Evolutionary conservation across 2,329 filamentous ascomycete genomes (phyloP).

Genomic region (Trichoderma pleuroti): DNA sequence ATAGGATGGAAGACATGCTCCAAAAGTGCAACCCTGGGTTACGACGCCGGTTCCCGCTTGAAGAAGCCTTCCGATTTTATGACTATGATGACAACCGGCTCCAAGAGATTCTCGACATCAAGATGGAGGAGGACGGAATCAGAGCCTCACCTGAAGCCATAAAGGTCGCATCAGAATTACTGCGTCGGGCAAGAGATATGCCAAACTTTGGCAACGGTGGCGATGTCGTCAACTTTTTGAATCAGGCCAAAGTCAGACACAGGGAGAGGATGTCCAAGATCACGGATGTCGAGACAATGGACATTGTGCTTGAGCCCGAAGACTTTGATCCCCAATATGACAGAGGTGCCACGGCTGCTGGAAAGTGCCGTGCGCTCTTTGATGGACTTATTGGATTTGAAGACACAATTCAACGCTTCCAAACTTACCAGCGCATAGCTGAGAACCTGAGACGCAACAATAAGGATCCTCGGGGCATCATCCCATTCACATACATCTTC

Average conservation of each 20-base stretch:
- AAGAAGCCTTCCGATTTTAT: neutral
- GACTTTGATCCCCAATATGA: neutral
- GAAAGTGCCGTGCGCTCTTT: neutral
- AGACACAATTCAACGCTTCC: neutral
- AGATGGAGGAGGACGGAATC: neutral
- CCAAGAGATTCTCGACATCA: neutral
- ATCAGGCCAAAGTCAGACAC: neutral
- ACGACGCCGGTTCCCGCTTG: neutral
- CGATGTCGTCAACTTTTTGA: neutral
- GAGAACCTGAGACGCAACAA: neutral
- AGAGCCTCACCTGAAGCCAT: neutral
- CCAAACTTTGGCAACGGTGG: neutral
- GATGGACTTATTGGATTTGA: neutral
- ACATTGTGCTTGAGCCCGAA: neutral
- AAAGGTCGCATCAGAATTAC: neutral
- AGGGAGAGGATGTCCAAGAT: neutral
- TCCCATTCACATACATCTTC: neutral
- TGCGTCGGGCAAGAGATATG: neutral
- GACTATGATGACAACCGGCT: neutral
- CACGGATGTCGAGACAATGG: neutral
- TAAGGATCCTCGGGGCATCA: neutral
- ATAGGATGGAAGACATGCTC: neutral
- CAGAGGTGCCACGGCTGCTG: neutral
- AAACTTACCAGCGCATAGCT: neutral
- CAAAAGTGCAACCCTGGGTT: neutral